Conservation (phyloP, 192 early-diverging fungal species). For the Podila clonocystis region DNA sequence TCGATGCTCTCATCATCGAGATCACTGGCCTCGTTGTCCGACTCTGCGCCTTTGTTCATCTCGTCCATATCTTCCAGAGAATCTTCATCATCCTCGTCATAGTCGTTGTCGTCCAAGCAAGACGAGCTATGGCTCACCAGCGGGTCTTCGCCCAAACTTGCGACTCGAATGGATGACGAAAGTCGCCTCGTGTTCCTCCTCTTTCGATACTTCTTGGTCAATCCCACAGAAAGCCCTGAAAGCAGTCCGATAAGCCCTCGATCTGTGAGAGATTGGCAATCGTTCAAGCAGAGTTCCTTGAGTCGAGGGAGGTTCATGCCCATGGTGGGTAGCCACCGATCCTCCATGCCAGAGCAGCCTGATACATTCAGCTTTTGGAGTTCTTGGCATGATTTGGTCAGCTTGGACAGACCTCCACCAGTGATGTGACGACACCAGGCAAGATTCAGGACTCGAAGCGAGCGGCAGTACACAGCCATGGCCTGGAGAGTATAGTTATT, state of each 20-base stretch:
- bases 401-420: slow-evolving; percentile 38
- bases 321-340: slow-evolving; percentile 47
- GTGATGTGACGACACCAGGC: slow-evolving; percentile 63
- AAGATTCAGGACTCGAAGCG: slow-evolving; percentile 54
- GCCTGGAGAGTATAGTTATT: slow-evolving; percentile 55
- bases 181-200: slow-evolving; percentile 22
- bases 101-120: slow-evolving; percentile 2
- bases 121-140: slow-evolving; percentile 21
- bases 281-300: slow-evolving; percentile 53
- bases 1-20: slow-evolving; percentile 6
- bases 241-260: slow-evolving; percentile 36
- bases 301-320: slow-evolving; percentile 53
- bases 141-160: slow-evolving; percentile 25
- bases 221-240: slow-evolving; percentile 16
- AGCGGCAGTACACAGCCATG: slow-evolving; percentile 46
- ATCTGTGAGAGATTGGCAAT: slow-evolving; percentile 53
- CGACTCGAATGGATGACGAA: slow-evolving; percentile 24
- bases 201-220: slow-evolving; percentile 22
- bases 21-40: slow-evolving; percentile 15
- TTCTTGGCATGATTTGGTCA: slow-evolving; percentile 46
- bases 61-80: no score
- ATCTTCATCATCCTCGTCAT: slow-evolving; percentile 23
- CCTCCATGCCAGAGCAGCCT: slow-evolving; percentile 56
- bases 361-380: slow-evolving; percentile 54
- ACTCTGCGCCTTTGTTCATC: no score